Base-by-base conservation (phyloP, 306 rosid genomes). In the Corylus avellana region DNA sequence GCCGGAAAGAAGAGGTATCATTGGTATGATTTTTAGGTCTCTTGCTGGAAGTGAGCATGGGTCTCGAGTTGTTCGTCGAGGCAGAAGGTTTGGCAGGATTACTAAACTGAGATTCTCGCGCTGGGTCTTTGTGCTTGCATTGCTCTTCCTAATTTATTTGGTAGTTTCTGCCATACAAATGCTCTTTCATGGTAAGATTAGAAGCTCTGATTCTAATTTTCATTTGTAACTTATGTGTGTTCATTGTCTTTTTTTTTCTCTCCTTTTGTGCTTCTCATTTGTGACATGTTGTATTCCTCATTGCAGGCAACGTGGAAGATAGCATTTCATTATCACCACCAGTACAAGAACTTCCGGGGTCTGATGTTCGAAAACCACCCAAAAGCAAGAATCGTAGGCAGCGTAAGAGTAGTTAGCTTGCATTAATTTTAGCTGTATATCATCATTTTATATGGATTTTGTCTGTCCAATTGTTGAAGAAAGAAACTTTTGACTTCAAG, bases 21-120 rank as follows among this genome's bases (percentile, higher is more conserved):
- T 78, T 29, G 82, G 81, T 54, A 74, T 70, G 35, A 67, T 83
- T 77, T 46, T 84, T 46, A 77, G 17, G 71, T 79, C 75, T 74
- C 13, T 55, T 69, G 54, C 67, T 50, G 79, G 68, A 75, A 78
- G 46, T 70, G 86, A 83, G 72, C 81, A 83, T 73, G 93, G 87
- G 50, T 75, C 82, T 74, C 87, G 88, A 77, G 75, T 76, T 80
- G 80, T 75, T 55, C 98, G 97, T 12, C 91, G 92, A 70, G 86
- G 93, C 81, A 90, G 88, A 79, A 87, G 88, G 86, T 59, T 92
- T 78, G 88, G 91, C 46, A 91, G 98, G 80, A 63, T 90, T 75
- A 75, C 87, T 11, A 87, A 84, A 18, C 90, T 68, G 39, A 88
- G 85, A 79, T 82, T 92, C 72, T 79, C 81, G 20, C 78, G 84